Evolutionary conservation across 1,139 yeast genomes (phyloP).

Genomic region (Saccharomyces hybrid): DNA sequence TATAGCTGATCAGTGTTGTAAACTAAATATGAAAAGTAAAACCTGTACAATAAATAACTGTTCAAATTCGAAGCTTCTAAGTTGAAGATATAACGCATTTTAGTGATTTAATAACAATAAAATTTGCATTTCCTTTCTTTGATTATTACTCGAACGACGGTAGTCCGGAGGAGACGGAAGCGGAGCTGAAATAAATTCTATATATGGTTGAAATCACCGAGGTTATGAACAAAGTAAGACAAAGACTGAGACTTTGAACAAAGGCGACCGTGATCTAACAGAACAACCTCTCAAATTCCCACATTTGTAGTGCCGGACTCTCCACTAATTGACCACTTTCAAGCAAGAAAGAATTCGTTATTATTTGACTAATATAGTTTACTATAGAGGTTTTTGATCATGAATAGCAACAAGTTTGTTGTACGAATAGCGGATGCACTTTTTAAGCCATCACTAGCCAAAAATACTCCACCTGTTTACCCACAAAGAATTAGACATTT

Average conservation of each 20-base stretch:
- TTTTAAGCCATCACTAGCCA: constrained; percentile 24
- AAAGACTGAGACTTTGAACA: too few species aligned
- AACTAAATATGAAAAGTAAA: neutral
- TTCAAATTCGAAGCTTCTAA: neutral
- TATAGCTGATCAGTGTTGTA: neutral
- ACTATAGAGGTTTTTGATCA: neutral
- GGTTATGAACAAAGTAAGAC: too few species aligned
- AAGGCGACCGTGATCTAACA: too few species aligned
- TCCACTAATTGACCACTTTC: neutral
- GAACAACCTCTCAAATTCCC: too few species aligned
- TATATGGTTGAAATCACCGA: neutral
- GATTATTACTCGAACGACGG: neutral
- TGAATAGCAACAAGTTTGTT: constrained; percentile 5
- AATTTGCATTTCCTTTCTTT: neutral
- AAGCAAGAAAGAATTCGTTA: neutral
- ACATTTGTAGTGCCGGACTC: neutral
- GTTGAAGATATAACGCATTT: neutral
- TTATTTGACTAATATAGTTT: constrained; percentile 5
- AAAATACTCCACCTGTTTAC: constrained; percentile 20
- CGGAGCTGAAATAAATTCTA: neutral
- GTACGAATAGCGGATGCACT: constrained; percentile 22
- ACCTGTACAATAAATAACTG: neutral
- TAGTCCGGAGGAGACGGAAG: neutral
- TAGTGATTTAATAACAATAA: neutral
- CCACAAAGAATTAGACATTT: constrained; percentile 26